Base-by-base conservation (phyloP, 495 filamentous ascomycete genomes). In the Thermochaetoides thermophila region DNA sequence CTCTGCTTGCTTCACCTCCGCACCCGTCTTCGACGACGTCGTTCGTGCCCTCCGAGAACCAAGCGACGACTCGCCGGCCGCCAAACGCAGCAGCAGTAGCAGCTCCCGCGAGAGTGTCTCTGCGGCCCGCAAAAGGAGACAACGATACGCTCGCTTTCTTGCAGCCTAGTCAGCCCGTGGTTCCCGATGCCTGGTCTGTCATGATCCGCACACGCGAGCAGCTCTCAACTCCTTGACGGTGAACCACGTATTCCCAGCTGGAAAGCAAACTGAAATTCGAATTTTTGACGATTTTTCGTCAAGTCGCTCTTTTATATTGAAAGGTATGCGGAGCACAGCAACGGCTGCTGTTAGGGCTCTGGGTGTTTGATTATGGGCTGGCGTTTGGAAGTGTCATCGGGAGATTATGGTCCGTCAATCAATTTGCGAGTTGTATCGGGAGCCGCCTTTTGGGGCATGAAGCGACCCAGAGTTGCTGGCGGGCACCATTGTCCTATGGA, bases 251-350 rank as follows among this genome's bases (percentile, higher is more conserved):
- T 23, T 20, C 22, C 12, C 17, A 8, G n/a, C n/a, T n/a, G n/a
- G n/a, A n/a, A n/a, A n/a, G n/a, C n/a, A n/a, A n/a, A n/a, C n/a
- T n/a, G n/a, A 10, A 31, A 31, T 26, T 11, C 32, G 25, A 29
- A 18, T 29, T 21, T 32, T 33, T 33, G 46, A 50, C 49, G 49
- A 50, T 39, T 53, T 47, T 45, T 59, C 60, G 60, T 63, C 61
- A 40, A 57, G 50, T 53, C 61, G 50, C 60, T 65, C 61, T 58
- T 61, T 63, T 53, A n/a, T n/a, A n/a, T n/a, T n/a, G n/a, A n/a
- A n/a, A n/a, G n/a, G n/a, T n/a, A n/a, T n/a, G n/a, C n/a, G n/a
- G n/a, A n/a, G n/a, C n/a, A n/a, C n/a, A n/a, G n/a, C n/a, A n/a
- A n/a, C n/a, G n/a, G n/a, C n/a, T n/a, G n/a, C n/a, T n/a, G n/a